Evolutionary conservation across 495 filamentous ascomycete species (phyloP).

Genomic region (Penicillium bialowiezense): DNA sequence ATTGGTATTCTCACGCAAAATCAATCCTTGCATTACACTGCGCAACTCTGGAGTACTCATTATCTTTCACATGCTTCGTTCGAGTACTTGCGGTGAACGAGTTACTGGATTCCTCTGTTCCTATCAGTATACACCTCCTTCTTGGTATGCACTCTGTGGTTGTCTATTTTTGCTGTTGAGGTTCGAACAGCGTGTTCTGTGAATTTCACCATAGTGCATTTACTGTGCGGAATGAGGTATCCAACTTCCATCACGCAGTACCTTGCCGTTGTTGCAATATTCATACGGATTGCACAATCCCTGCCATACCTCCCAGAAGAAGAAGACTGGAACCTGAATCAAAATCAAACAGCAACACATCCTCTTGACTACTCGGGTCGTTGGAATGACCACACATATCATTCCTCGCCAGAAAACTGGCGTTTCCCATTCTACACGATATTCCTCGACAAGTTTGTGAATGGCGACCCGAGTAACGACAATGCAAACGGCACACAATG

Average conservation of each 20-base stretch:
- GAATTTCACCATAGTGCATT: conserved; percentile 12
- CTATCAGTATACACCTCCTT: conserved; percentile 6
- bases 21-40: conserved; percentile 7
- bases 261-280: conserved; percentile 14
- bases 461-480: conserved; percentile 39
- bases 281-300: conserved; percentile 10
- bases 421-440: conserved; percentile 39
- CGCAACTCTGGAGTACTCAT: conserved; percentile 2
- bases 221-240: conserved; percentile 9
- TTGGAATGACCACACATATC: conserved; percentile 34
- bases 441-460: conserved; percentile 36
- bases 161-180: conserved; percentile 7
- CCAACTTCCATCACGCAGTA: conserved; percentile 7
- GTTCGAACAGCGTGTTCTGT: conserved; percentile 10
- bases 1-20: conserved; percentile 5
- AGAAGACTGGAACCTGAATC: conserved; percentile 33
- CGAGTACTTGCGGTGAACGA: conserved; percentile 3
- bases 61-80: conserved; percentile 9
- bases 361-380: conserved; percentile 34
- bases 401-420: conserved; percentile 38
- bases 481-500: conserved; percentile 36
- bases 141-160: conserved; percentile 6
- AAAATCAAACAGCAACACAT: conserved; percentile 22
- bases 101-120: conserved; percentile 1
- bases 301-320: conserved; percentile 28